Evolutionary conservation across 192 early-diverging fungal species (phyloP).

Genomic region (Diversispora epigaea): DNA sequence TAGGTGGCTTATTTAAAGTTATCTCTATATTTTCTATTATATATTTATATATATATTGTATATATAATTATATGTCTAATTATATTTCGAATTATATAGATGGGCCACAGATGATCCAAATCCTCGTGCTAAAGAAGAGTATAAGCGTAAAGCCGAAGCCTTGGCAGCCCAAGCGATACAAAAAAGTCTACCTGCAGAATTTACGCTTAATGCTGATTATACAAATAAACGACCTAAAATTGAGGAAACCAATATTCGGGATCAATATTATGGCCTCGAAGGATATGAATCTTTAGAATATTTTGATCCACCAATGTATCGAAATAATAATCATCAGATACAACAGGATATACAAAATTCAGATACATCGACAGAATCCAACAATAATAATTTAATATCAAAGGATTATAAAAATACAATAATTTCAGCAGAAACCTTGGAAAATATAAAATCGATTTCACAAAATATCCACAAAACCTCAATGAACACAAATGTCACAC

Average conservation of each 20-base stretch:
- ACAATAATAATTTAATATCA: background rate
- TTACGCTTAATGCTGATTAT: conserved; percentile 31
- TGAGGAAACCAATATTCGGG: conserved; percentile 1
- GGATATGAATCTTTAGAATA: background rate
- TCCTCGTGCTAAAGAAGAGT: conserved; percentile 51
- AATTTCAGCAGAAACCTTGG: conserved; percentile 32
- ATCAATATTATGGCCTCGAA: conserved; percentile 33
- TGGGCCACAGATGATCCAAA: conserved; percentile 88
- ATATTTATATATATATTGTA: background rate
- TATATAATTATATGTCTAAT: background rate
- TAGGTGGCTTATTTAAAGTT: conserved; percentile 12
- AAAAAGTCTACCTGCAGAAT: conserved; percentile 55
- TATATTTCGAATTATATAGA: conserved; percentile 51
- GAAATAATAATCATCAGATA: background rate
- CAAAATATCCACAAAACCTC: background rate
- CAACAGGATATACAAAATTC: background rate
- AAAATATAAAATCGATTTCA: conserved; percentile 24
- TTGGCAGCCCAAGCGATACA: conserved; percentile 54
- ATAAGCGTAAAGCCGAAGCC: conserved; percentile 62
- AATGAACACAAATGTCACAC: background rate
- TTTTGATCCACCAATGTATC: background rate
- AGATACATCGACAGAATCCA: background rate
- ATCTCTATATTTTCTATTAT: conserved; percentile 30
- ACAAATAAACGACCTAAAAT: conserved; percentile 11
- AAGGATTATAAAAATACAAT: conserved; percentile 32